Base-by-base conservation (phyloP, 2,329 filamentous ascomycete genomes). In the Hypoxylon sp. region DNA sequence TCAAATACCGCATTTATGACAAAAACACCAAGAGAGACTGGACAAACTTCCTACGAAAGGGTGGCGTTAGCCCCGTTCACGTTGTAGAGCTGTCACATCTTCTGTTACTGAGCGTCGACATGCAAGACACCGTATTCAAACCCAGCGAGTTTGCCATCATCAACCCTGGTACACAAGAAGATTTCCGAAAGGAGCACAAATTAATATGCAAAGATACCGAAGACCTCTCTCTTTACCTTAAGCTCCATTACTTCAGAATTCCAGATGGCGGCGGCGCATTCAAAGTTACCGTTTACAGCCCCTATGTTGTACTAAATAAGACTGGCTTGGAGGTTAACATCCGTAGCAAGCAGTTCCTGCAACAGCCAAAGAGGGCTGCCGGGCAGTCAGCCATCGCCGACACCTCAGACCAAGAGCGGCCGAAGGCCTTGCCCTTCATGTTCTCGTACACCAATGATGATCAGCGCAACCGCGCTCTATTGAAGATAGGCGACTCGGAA, bases 1-100 rank as follows among this genome's bases (percentile, higher is more conserved):
- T 99, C 88, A 98, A 99, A 81, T 99, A 99, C 80, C 90, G 95
- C 61, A 98, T 99, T 61, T 99, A 98, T 77, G 96, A 99, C 83
- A 98, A 97, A 83, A 97, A 97, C 79, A 98, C 94, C 0, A 97
- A 95, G 84, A 97, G 97, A 78, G 96, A 99, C 78, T 99, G 96
- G 96, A 97, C 94, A 3, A 99, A 99, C 79, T 99, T 99, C 82
- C 83, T 99, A 51, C 90, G 96, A 63, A 98, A 98, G 80, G 96
- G 97, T 26, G 97, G 97, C 13, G 91, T 98, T 63, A 99, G 96
- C 78, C 97, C 97, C 0, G 94, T 99, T 0, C 96, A 99, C 78
- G 94, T 98, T 9, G 95, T 98, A 17, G 95, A 99, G 80, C 85
- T 99, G 19, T 98, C 95, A 0, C 97, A 98, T 80, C 85, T 99